Evolutionary conservation across 2,329 filamentous ascomycete species (phyloP).

Genomic region (Hypoxylon sp.): DNA sequence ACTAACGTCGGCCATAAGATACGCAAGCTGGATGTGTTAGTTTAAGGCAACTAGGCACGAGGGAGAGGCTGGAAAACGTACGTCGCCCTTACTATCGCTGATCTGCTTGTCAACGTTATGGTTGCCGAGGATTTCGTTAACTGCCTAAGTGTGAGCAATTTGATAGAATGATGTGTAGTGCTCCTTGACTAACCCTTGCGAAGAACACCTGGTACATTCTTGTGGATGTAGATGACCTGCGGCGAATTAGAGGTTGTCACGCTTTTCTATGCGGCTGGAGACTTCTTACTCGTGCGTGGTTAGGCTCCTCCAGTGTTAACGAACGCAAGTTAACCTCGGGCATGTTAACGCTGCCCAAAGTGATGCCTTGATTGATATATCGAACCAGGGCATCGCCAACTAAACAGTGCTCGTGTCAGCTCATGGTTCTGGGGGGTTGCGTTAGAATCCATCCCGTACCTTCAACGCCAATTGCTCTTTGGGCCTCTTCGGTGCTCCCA

Average conservation of each 20-base stretch:
- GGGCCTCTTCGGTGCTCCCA: constrained; percentile 96
- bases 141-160: constrained; percentile 58
- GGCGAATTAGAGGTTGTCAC: constrained; percentile 42
- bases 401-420: constrained; percentile 50
- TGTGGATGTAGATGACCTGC: constrained; percentile 92
- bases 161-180: constrained; percentile 3
- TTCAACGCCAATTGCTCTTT: constrained; percentile 94
- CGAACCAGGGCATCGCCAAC: constrained; percentile 88
- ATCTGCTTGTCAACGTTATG: constrained; percentile 99
- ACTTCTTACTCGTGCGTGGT: constrained; percentile 80
- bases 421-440: not conserved
- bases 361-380: constrained; percentile 96
- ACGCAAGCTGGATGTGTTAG: constrained; percentile 73
- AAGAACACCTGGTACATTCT: constrained; percentile 95
- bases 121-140: constrained; percentile 93
- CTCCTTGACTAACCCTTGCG: constrained; percentile 71
- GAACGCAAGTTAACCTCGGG: constrained; percentile 93
- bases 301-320: constrained; percentile 88
- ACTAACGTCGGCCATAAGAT: constrained; percentile 98
- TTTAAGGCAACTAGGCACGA: not conserved
- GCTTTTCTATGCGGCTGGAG: not conserved
- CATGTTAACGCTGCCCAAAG: constrained; percentile 92
- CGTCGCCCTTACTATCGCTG: constrained; percentile 92
- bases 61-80: constrained; percentile 56
- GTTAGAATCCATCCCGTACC: constrained; percentile 56